Conservation (phyloP, 345 rosid species). For the Angophora floribunda region DNA sequence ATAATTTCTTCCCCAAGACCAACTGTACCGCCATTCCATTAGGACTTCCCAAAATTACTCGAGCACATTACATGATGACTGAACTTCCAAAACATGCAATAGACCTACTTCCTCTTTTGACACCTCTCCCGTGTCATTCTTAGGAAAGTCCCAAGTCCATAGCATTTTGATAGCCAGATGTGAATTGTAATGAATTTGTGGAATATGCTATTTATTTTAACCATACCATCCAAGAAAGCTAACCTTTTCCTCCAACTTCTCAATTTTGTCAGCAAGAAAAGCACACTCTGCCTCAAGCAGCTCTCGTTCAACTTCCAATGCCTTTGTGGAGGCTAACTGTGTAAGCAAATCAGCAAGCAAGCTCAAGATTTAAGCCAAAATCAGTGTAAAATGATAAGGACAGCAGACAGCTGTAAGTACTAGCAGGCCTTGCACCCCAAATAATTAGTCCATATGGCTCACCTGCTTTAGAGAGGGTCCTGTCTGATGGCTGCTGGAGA, state of each 20-base stretch:
- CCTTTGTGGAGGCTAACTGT: conserved; percentile 57
- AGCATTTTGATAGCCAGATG: background rate
- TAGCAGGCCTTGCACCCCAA: background rate
- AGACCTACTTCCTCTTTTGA: background rate
- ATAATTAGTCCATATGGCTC: conserved; percentile 7
- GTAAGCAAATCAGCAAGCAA: background rate
- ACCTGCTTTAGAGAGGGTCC: conserved; percentile 44
- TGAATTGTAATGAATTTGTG: background rate
- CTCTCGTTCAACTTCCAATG: conserved; percentile 55
- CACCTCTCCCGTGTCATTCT: background rate
- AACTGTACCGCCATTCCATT: background rate
- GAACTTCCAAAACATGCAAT: background rate
- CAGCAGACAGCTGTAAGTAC: background rate
- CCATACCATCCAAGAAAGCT: conserved; percentile 4
- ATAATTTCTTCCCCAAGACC: background rate
- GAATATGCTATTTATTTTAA: background rate
- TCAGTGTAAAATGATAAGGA: background rate
- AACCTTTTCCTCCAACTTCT: conserved; percentile 67
- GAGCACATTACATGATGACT: background rate
- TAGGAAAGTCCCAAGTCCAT: background rate
- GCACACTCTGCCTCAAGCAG: conserved; percentile 74
- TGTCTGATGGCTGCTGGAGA: conserved; percentile 22
- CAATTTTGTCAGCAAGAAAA: conserved; percentile 53
- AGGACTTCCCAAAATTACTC: background rate
- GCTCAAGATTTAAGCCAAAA: background rate